phyloP scores from a whole-genome alignment of 2,329 filamentous ascomycete genomes.

The Apiospora koreana region DNA sequence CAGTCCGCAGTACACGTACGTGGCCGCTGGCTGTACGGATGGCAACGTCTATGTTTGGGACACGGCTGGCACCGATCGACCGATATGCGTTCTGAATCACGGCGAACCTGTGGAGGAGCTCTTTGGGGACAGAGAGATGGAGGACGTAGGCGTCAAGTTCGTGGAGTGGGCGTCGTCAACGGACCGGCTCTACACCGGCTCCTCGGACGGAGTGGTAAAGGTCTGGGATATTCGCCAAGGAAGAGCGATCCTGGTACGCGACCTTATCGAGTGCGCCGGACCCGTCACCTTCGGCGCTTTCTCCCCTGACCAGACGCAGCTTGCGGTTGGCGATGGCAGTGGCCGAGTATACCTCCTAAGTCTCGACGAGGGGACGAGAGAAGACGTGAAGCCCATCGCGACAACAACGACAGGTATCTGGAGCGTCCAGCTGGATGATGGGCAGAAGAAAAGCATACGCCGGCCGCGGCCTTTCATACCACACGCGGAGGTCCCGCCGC shows the following conservation, averaged over 20 bases:
- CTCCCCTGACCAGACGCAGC: constrained; percentile 54
- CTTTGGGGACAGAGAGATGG: constrained; percentile 48
- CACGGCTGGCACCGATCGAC: constrained; percentile 51
- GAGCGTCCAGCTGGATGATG: constrained; percentile 35
- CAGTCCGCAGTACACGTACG: constrained; percentile 48
- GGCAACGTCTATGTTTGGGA: constrained; percentile 66
- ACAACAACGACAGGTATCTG: constrained; percentile 28
- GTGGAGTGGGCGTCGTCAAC: constrained; percentile 59
- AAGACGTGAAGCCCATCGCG: constrained; percentile 11
- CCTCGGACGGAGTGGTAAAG: constrained; percentile 63
- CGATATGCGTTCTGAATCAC: constrained; percentile 58
- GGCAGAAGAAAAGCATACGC: constrained; percentile 37
- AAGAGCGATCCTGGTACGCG: constrained; percentile 47
- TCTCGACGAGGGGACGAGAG: constrained; percentile 45
- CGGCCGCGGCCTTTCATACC: constrained; percentile 50
- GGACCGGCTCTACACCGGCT: constrained; percentile 63
- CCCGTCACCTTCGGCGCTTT: constrained; percentile 61
- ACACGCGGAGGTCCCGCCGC: constrained; percentile 51
- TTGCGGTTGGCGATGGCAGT: constrained; percentile 62
- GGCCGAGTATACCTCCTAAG: constrained; percentile 60
- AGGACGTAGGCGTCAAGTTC: constrained; percentile 66
- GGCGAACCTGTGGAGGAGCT: constrained; percentile 42
- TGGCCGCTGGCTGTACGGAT: constrained; percentile 64
- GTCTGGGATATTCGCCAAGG: constrained; percentile 60
- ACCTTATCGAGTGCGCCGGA: constrained; percentile 54